A percentile compares a stretch with the other conserved stretches of the same genome.
These are phyloP conservation scores for Acarospora socialis DNA, from an alignment of 2,329 filamentous ascomycete genomes.

Conservation along the genomic window DNA sequence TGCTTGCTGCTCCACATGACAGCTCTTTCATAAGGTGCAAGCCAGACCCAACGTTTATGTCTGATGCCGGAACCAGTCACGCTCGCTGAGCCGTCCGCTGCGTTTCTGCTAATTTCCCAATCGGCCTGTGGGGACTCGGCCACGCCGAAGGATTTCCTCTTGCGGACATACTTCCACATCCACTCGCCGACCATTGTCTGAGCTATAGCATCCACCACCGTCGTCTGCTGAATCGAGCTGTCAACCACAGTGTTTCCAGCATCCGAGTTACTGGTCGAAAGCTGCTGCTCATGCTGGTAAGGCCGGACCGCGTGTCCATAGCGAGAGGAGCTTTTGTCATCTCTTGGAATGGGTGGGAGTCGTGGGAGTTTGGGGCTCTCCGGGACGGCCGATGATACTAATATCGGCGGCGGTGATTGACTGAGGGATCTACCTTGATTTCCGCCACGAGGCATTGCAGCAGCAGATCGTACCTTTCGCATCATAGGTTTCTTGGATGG, in stretches of 20 bases:
- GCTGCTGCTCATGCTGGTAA: not conserved
- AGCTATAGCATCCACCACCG: slow-evolving; percentile 89
- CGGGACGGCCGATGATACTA: slow-evolving; percentile 51
- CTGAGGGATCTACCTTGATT: slow-evolving; percentile 35
- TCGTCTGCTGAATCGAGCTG: slow-evolving; percentile 47
- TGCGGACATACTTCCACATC: slow-evolving; percentile 35
- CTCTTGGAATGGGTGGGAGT: slow-evolving; percentile 2
- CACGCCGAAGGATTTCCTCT: slow-evolving; percentile 77
- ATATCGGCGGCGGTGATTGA: slow-evolving; percentile 51
- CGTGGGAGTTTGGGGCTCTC: slow-evolving; percentile 45
- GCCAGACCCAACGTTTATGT: slow-evolving; percentile 97
- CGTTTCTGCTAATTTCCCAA: slow-evolving; percentile 40
- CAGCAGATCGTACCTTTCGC: slow-evolving; percentile 74
- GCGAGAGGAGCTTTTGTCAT: not conserved
- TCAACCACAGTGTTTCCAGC: not conserved
- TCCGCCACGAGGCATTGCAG: slow-evolving; percentile 47
- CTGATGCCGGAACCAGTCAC: slow-evolving; percentile 52
- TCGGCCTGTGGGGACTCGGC: slow-evolving; percentile 39
- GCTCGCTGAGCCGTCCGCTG: slow-evolving; percentile 55
- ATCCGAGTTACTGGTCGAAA: not conserved
- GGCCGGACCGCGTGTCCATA: not conserved
- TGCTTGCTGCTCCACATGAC: slow-evolving; percentile 99
- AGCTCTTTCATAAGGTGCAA: slow-evolving; percentile 87
- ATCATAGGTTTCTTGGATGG: slow-evolving; percentile 45
- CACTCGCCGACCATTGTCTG: slow-evolving; percentile 92